phyloP scores from a whole-genome alignment of 805 yeast genomes.

The Brettanomyces anomalus region DNA sequence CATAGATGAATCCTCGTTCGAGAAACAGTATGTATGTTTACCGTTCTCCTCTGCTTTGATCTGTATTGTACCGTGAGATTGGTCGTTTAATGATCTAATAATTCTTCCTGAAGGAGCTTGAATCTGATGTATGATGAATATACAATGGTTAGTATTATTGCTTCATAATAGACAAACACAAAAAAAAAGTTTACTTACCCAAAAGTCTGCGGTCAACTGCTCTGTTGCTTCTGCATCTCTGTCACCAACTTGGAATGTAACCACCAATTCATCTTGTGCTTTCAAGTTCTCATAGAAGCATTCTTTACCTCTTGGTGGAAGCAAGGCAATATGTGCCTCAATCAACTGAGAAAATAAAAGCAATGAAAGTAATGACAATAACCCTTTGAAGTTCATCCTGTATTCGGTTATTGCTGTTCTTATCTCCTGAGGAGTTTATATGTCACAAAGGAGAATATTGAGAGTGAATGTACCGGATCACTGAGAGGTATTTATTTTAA shows the following conservation, averaged over 20 bases:
- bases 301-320: slow-evolving; percentile 76
- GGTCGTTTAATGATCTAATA: slow-evolving; percentile 39
- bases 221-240: slow-evolving; percentile 65
- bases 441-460: not conserved
- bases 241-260: slow-evolving; percentile 89
- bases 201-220: slow-evolving; percentile 62
- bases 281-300: slow-evolving; percentile 84
- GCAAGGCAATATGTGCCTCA: slow-evolving; percentile 68
- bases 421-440: not conserved
- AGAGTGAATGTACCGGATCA: not conserved
- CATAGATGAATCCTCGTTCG: slow-evolving; percentile 68
- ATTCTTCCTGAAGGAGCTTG: slow-evolving; percentile 37
- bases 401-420: too few relatives aligned
- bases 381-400: not conserved
- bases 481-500: not conserved
- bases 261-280: slow-evolving; percentile 76
- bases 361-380: not conserved
- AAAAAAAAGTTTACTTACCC: slow-evolving; percentile 15
- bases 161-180: slow-evolving; percentile 2
- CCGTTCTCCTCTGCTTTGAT: slow-evolving; percentile 61
- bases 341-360: slow-evolving; percentile 7
- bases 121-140: slow-evolving; percentile 4
- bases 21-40: slow-evolving; percentile 80
- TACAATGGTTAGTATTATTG: not conserved
- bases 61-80: slow-evolving; percentile 75